These are phyloP conservation scores for Phalaenopsis equestris DNA, from an alignment of 106 monocot genomes.

Conservation along the genomic window DNA sequence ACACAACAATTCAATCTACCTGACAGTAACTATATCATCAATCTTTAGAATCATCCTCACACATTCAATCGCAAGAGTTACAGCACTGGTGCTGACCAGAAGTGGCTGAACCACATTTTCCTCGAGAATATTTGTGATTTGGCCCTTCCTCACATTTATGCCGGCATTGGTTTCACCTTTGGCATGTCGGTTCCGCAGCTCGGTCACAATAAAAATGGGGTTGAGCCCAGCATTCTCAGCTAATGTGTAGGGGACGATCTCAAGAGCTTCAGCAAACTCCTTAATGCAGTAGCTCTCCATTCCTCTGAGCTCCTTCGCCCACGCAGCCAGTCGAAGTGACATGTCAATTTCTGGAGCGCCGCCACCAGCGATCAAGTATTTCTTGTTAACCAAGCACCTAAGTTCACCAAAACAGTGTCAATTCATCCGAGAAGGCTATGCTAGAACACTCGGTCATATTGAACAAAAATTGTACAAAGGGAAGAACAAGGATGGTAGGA, in stretches of 20 bases:
- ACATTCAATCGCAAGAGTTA: constrained; percentile 75
- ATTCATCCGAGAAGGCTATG: too few species aligned
- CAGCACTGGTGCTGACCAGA: constrained; percentile 84
- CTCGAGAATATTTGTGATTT: constrained; percentile 90
- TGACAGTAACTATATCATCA: constrained; percentile 88
- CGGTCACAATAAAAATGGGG: constrained; percentile 80
- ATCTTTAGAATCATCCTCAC: constrained; percentile 99
- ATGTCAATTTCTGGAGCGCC: constrained; percentile 98
- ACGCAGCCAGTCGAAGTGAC: constrained; percentile 71
- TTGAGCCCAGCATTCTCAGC: constrained; percentile 96
- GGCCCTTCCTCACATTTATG: constrained; percentile 95
- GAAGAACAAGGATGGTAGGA: too few species aligned
- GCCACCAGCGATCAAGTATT: constrained; percentile 86
- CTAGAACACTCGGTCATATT: too few species aligned
- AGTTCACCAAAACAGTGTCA: background rate
- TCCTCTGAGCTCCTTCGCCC: constrained; percentile 85
- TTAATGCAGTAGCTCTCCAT: constrained; percentile 94
- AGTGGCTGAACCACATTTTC: constrained; percentile 98
- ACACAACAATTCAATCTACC: constrained; percentile 15
- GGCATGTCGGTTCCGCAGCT: constrained; percentile 88
- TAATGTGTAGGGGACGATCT: constrained; percentile 90
- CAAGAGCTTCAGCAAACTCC: constrained; percentile 87
- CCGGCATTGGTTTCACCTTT: constrained; percentile 80
- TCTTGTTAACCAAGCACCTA: constrained; percentile 94
- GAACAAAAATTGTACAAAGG: too few species aligned